Base-by-base conservation (phyloP, 1,284 basidiomycete genomes). In the Sphagnurus paluster region DNA sequence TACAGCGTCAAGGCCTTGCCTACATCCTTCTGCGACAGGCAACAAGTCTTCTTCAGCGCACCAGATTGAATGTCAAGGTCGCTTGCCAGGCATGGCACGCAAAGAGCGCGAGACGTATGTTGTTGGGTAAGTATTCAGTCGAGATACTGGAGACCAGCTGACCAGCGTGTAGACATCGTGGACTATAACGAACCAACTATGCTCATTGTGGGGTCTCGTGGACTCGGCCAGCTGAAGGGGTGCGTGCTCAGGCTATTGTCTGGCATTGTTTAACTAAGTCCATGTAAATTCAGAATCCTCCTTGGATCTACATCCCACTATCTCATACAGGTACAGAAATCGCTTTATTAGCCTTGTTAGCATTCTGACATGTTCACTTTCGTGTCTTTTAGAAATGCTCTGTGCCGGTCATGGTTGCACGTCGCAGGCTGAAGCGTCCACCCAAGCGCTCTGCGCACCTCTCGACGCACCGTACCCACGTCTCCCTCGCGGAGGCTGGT, bases 241-340 rank as follows among this genome's bases (percentile, higher is more conserved):
- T 92, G 48, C 52, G 81, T 55, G 28, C 20, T 17, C 16, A 19
- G 23, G 25, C 26, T 25, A 5, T 35, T 33, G 36, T 19, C 29
- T 45, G 42, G 30, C 24, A 5, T 7, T 39, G 32, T 34, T 16
- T 29, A 30, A 35, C 4, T 13, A n/a, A 3, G 10, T 33, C 5
- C 19, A n/a, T 33, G 7, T 25, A n/a, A n/a, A 9, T 38, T 28
- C 59, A 93, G 94, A 19, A 96, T 98, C 59, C 76, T 98, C 5
- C 84, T 98, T 28, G 95, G 95, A n/a, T 96, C 93, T 2, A 98
- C 94, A 0, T 96, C 92, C 3, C 93, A 98, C 67, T 99, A 99
- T 64, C 83, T 98, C 39, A 93, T 98, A 34, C 93, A 89, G 73
- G 82, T 82, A 52, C 50, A 67, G n/a, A 16, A 24, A n/a, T 52